Conservation (phyloP, 306 rosid genomes). For the Adenanthera pavonina region DNA sequence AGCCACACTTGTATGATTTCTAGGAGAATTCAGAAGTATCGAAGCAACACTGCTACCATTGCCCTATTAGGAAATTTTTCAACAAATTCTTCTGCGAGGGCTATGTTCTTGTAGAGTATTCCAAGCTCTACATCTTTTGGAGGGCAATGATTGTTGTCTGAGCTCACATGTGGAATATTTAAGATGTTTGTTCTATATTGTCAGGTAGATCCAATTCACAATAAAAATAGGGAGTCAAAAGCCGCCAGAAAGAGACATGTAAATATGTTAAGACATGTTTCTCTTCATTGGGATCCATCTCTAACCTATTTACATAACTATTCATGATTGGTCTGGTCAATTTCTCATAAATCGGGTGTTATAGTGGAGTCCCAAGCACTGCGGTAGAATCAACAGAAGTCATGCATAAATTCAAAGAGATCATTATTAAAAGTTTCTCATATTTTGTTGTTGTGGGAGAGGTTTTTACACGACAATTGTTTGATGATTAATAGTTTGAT, state of each 20-base stretch:
- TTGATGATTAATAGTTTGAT: background rate
- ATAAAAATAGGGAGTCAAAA: background rate
- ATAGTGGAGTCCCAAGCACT: background rate
- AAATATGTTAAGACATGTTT: background rate
- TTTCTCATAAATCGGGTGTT: background rate
- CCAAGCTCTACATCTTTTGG: constrained; percentile 49
- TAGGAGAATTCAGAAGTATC: constrained; percentile 89
- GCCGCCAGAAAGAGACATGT: background rate
- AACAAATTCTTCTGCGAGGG: constrained; percentile 59
- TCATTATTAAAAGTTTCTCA: background rate
- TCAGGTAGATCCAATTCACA: background rate
- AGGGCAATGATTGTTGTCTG: constrained; percentile 46
- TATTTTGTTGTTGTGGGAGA: background rate
- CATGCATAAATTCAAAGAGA: background rate
- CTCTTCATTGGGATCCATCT: background rate
- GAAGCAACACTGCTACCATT: constrained; percentile 89
- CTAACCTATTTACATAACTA: background rate
- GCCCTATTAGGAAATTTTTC: constrained; percentile 80
- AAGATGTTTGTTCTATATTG: constrained; percentile 17
- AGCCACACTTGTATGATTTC: constrained; percentile 96
- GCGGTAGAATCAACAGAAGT: no score
- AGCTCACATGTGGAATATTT: constrained; percentile 24
- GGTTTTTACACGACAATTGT: background rate
- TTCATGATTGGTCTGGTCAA: background rate
- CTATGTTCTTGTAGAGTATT: constrained; percentile 78